Conservation (phyloP, 345 rosid species). For the Arabis alpina region DNA sequence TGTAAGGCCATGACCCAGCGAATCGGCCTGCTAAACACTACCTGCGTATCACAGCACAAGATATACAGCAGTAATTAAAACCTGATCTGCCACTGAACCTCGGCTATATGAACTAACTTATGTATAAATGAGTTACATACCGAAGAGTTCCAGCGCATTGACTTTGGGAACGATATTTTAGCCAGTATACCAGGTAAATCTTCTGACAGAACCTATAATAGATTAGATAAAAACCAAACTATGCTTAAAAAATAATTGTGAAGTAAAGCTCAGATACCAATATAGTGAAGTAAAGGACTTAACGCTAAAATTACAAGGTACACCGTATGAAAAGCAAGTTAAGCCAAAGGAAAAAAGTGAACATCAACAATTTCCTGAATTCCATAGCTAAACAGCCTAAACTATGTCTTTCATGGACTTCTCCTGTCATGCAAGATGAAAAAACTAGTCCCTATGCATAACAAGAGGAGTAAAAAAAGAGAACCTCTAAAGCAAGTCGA, state of each 20-base stretch:
- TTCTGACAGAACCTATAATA: slow-evolving; percentile 75
- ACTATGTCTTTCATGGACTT: slow-evolving; percentile 16
- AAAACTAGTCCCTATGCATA: slow-evolving; percentile 9
- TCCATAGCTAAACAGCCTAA: not conserved
- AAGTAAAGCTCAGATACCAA: slow-evolving; percentile 29
- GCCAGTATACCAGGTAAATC: slow-evolving; percentile 72
- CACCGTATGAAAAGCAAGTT: slow-evolving; percentile 8
- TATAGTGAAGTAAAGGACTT: slow-evolving; percentile 21
- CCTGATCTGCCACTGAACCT: slow-evolving; percentile 8
- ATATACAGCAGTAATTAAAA: slow-evolving; percentile 21
- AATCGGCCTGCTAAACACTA: slow-evolving; percentile 87
- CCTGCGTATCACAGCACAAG: slow-evolving; percentile 53
- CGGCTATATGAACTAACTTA: not conserved
- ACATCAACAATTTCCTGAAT: not conserved
- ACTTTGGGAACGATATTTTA: slow-evolving; percentile 85
- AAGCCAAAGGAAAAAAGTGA: slow-evolving; percentile 6
- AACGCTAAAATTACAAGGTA: slow-evolving; percentile 7
- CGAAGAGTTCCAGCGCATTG: slow-evolving; percentile 98
- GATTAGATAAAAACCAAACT: not conserved
- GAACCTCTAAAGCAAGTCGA: slow-evolving; percentile 76
- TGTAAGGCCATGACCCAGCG: slow-evolving; percentile 97
- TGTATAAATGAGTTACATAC: slow-evolving; percentile 44
- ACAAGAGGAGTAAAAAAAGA: slow-evolving; percentile 40
- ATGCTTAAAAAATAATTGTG: slow-evolving; percentile 20
- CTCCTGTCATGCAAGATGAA: slow-evolving; percentile 21